Conservation (phyloP, 208 protist genomes). For the Trypanosoma vivax region DNA sequence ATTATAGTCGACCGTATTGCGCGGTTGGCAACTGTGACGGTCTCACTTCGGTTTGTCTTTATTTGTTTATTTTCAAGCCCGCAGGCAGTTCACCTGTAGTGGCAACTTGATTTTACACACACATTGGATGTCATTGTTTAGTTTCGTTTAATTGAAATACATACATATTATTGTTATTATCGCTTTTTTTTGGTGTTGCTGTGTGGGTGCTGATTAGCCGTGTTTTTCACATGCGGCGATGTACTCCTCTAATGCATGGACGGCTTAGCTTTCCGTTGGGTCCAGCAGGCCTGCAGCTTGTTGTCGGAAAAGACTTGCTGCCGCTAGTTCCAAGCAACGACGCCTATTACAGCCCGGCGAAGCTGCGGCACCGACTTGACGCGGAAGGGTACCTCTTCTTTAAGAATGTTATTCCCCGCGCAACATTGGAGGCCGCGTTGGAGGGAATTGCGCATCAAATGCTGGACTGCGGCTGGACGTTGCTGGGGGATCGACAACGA, state of each 20-base stretch:
- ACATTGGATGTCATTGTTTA: too few relatives aligned
- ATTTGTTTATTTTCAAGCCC: too few relatives aligned
- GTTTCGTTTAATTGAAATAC: too few relatives aligned
- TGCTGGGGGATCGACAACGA: slow-evolving; percentile 30
- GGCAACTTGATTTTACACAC: too few relatives aligned
- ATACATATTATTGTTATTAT: too few relatives aligned
- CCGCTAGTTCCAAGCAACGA: slow-evolving; percentile 76
- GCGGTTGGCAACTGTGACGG: too few relatives aligned
- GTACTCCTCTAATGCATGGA: slow-evolving; percentile 38
- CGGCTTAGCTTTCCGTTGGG: slow-evolving; percentile 60
- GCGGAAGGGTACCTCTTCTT: slow-evolving; percentile 83
- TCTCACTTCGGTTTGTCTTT: too few relatives aligned
- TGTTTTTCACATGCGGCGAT: slow-evolving; percentile 30
- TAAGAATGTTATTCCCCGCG: slow-evolving; percentile 66
- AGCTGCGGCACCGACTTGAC: slow-evolving; percentile 76
- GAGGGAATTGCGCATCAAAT: slow-evolving; percentile 69
- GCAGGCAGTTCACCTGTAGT: too few relatives aligned
- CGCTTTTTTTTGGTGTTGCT: too few relatives aligned
- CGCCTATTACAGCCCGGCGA: slow-evolving; percentile 79
- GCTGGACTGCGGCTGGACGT: slow-evolving; percentile 48
- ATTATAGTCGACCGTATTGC: too few relatives aligned
- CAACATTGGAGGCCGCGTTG: slow-evolving; percentile 42
- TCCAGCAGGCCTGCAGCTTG: slow-evolving; percentile 12
- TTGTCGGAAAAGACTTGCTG: slow-evolving; percentile 54
- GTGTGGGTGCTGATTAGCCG: too few relatives aligned